A percentile compares a stretch with the other conserved stretches of the same genome.
Conservation (phyloP, 2,329 filamentous ascomycete genomes). For the Arthrobotrys entomopaga region DNA sequence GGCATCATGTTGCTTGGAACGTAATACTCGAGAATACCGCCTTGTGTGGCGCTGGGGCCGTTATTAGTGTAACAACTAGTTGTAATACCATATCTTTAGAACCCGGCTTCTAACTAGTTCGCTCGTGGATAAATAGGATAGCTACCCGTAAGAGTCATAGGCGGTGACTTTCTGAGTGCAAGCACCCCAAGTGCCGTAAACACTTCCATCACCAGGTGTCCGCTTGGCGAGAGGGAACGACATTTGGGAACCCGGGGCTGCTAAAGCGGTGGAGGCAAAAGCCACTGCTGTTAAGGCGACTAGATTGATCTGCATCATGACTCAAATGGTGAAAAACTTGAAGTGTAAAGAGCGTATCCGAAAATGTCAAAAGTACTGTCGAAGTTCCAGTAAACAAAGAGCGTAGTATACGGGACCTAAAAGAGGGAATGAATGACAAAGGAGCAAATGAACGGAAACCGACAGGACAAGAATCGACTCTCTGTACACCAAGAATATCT, state of each 20-base stretch:
- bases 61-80: background rate
- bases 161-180: background rate
- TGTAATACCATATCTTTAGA: background rate
- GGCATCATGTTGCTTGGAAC: background rate
- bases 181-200: background rate
- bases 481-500: too few species aligned
- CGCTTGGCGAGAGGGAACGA: background rate
- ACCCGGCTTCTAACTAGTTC: background rate
- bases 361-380: too few species aligned
- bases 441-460: too few species aligned
- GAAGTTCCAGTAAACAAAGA: too few species aligned
- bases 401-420: too few species aligned
- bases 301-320: background rate
- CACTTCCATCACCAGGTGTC: background rate
- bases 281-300: background rate
- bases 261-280: background rate
- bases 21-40: slow-evolving; percentile 1
- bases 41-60: background rate
- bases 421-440: too few species aligned
- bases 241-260: background rate
- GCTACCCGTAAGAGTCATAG: background rate
- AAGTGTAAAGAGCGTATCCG: too few species aligned
- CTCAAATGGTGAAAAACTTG: background rate
- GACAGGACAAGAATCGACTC: too few species aligned
- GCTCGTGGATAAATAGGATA: background rate